Base-by-base conservation (phyloP, 2,329 filamentous ascomycete genomes). In the Paraphaeosphaeria sporulosa region DNA sequence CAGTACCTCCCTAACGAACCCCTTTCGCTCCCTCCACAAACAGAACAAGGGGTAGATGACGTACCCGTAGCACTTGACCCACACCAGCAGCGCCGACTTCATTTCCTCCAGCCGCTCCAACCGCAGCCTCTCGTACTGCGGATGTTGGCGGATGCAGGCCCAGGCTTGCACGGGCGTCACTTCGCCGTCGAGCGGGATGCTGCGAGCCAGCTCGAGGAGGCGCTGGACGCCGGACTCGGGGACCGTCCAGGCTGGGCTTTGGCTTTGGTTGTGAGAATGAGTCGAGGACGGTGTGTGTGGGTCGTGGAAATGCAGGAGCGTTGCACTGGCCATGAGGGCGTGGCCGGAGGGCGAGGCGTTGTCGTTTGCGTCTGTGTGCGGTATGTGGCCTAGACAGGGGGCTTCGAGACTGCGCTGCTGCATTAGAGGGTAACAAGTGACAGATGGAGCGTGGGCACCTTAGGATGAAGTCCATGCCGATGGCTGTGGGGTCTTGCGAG, bases 161-260 rank as follows among this genome's bases (percentile, higher is more conserved):
- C 76, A 79, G 8, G 73, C 76, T 56, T 79, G 77, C 1, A 79
- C 71, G 0, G 77, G 77, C 1, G 76, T 79, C 2, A 78, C 54
- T 36, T 78, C 74, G 15, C 54, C 54, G 7, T 60, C 56, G 4
- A 69, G 65, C 34, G 57, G 68, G 44, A 66, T 66, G 38, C 44
- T 63, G 5, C n/a, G 27, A 3, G 70, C 69, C 1, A 72, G 59
- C 21, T 59, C 48, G 7, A 73, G 57, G 0, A 74, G 64, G 17
- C 59, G 62, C 13, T 71, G 61, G 2, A 73, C 65, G 19, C 66
- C 66, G 0, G 62, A 36, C 17, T 62, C 34, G 12, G 69, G 58
- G 1, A 66, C 58, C 25, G 65, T 48, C 70, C 70, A 73, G 1
- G 59, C 21, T 13, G 54, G 9, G n/a, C 30, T 17, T 10, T 57